Conservation (phyloP, 352 stramenopile genomes). For the Pythium diclinum region DNA sequence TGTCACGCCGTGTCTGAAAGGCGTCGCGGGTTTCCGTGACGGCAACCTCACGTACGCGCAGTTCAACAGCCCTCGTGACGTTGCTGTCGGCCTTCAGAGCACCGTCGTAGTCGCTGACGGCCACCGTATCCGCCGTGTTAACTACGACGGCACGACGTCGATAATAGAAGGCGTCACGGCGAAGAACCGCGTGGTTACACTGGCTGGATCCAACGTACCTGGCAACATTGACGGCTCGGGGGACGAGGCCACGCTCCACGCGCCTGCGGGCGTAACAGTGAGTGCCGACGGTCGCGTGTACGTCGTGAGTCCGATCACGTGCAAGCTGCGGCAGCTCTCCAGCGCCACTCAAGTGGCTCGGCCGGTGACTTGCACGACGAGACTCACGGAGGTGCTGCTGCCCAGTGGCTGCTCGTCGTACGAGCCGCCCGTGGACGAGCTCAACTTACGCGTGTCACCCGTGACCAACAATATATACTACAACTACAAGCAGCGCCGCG, state of each 20-base stretch:
- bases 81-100: conserved; percentile 76
- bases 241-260: conserved; percentile 87
- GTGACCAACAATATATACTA: conserved; percentile 92
- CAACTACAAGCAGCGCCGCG: conserved; percentile 70
- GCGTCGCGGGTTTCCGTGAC: conserved; percentile 86
- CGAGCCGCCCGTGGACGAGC: conserved; percentile 88
- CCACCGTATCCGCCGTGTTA: conserved; percentile 85
- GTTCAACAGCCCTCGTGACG: conserved; percentile 93
- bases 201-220: conserved; percentile 77
- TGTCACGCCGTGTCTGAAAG: conserved; percentile 84
- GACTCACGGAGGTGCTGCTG: conserved; percentile 77
- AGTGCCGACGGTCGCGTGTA: conserved; percentile 87
- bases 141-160: conserved; percentile 55
- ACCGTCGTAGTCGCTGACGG: conserved; percentile 90
- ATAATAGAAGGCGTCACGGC: conserved; percentile 66
- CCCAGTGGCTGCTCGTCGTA: conserved; percentile 94
- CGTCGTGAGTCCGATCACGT: conserved; percentile 88
- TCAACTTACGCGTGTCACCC: conserved; percentile 75
- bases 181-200: conserved; percentile 80
- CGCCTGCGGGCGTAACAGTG: conserved; percentile 85
- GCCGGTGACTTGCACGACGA: conserved; percentile 72
- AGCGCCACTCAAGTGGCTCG: conserved; percentile 66
- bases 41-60: conserved; percentile 80
- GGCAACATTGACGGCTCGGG: conserved; percentile 84
- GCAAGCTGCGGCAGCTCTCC: conserved; percentile 84